A percentile compares a stretch with the other conserved stretches of the same genome.
These are phyloP conservation scores for Peronospora belbahrii DNA, from an alignment of 352 stramenopile genomes.

Conservation along the genomic window DNA sequence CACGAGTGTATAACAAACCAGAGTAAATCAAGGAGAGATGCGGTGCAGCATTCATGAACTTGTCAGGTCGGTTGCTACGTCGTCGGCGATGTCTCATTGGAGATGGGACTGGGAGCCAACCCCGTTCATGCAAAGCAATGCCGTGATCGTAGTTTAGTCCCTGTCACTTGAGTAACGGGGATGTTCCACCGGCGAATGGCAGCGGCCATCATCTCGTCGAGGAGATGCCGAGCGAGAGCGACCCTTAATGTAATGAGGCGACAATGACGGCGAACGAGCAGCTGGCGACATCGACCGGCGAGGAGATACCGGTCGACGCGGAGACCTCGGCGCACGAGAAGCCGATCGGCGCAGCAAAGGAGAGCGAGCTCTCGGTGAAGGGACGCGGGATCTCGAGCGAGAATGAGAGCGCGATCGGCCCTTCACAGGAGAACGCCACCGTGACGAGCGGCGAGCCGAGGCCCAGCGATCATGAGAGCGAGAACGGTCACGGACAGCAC, in stretches of 20 bases:
- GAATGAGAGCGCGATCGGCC: slow-evolving; percentile 33
- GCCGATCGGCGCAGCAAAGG: slow-evolving; percentile 22
- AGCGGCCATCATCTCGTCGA: slow-evolving; percentile 33
- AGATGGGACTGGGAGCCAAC: slow-evolving; percentile 5
- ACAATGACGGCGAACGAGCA: slow-evolving; percentile 38
- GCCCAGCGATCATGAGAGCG: slow-evolving; percentile 41
- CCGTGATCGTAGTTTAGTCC: slow-evolving; percentile 38
- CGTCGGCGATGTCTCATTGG: slow-evolving; percentile 1
- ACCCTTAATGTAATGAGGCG: slow-evolving; percentile 30
- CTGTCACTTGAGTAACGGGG: slow-evolving; percentile 30
- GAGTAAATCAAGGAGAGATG: slow-evolving; percentile 17
- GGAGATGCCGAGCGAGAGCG: slow-evolving; percentile 42
- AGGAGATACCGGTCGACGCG: slow-evolving; percentile 15
- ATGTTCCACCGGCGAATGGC: slow-evolving; percentile 52
- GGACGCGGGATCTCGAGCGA: slow-evolving; percentile 31
- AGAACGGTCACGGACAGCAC: slow-evolving; percentile 25
- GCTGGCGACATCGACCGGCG: slow-evolving; percentile 33
- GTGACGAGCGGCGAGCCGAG: slow-evolving; percentile 36
- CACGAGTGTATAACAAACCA: slow-evolving; percentile 8
- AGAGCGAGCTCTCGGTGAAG: slow-evolving; percentile 26
- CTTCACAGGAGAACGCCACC: slow-evolving; percentile 45
- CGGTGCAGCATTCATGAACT: slow-evolving; percentile 20
- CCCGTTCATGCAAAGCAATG: slow-evolving; percentile 6
- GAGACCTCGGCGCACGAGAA: slow-evolving; percentile 13
- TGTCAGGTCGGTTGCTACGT: background rate